Evolutionary conservation across 139 green algal species (phyloP).

Genomic region (Chlorella ohadii): DNA sequence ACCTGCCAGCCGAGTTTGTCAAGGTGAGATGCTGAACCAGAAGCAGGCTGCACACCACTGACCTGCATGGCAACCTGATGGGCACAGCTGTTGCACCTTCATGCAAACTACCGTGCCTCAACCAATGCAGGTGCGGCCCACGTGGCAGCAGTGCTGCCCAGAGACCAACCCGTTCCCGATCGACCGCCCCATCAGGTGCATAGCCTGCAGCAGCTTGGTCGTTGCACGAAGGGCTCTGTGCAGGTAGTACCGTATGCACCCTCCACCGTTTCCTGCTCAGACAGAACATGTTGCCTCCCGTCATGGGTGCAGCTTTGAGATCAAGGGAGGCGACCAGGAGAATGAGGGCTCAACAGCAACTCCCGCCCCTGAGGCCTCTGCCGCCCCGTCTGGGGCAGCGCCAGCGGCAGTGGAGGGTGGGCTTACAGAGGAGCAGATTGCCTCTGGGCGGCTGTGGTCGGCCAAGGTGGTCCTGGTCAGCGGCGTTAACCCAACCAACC

Average conservation of each 20-base stretch:
- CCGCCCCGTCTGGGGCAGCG: no score
- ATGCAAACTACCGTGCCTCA: no score
- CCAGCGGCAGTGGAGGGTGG: background rate
- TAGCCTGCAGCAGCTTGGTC: background rate
- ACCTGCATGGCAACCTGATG: no score
- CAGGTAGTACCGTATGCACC: no score
- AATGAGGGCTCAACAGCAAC: no score
- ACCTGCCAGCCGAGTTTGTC: slow-evolving; percentile 64
- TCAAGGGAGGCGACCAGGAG: background rate
- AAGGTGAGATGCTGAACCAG: no score
- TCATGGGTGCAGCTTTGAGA: background rate
- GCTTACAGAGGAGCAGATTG: background rate
- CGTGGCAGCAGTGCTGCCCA: slow-evolving; percentile 16
- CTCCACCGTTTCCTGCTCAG: no score
- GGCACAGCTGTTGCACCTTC: no score
- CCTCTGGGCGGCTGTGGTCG: background rate
- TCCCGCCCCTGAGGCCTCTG: no score
- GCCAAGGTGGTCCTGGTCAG: background rate
- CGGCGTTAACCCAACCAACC: background rate
- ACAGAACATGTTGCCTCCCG: no score
- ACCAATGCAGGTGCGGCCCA: background rate
- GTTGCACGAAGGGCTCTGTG: no score
- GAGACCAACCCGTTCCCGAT: slow-evolving; percentile 4
- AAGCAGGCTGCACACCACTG: no score
- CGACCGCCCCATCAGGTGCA: background rate